Percentiles rank a stretch among this genome's conserved stretches.
phyloP scores from a whole-genome alignment of 345 rosid genomes.

The Arabis hirsuta region DNA sequence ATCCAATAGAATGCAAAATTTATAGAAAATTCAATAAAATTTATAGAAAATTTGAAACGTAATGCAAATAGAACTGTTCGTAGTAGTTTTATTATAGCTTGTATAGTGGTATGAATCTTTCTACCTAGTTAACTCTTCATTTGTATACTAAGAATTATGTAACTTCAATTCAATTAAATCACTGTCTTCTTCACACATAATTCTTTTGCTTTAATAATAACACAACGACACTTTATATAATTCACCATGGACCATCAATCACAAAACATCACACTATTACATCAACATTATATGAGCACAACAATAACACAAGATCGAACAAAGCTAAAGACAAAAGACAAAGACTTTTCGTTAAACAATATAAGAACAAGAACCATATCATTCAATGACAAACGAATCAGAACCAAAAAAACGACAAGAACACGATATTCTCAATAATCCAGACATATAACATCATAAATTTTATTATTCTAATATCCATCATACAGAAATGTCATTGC shows the following conservation, averaged over 20 bases:
- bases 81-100: too few relatives aligned
- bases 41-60: too few relatives aligned
- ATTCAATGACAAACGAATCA: constrained; percentile 19
- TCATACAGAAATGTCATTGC: constrained; percentile 54
- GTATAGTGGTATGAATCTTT: too few relatives aligned
- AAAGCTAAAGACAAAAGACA: constrained; percentile 31
- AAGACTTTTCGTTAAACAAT: constrained; percentile 26
- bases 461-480: too few relatives aligned
- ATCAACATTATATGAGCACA: constrained; percentile 3
- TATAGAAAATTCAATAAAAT: too few relatives aligned
- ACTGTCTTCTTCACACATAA: not conserved
- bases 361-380: constrained; percentile 29
- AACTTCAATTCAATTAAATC: too few relatives aligned
- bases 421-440: constrained; percentile 20
- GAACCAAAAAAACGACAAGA: constrained; percentile 28
- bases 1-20: too few relatives aligned
- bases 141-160: too few relatives aligned
- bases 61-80: too few relatives aligned
- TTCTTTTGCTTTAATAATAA: too few relatives aligned
- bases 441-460: constrained; percentile 33
- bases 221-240: constrained; percentile 15
- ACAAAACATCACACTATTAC: constrained; percentile 18
- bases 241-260: constrained; percentile 26
- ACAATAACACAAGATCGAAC: constrained; percentile 25
- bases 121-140: too few relatives aligned